Conservation (phyloP, 805 yeast species). For the Sugiyamaella qingdaonensis region DNA sequence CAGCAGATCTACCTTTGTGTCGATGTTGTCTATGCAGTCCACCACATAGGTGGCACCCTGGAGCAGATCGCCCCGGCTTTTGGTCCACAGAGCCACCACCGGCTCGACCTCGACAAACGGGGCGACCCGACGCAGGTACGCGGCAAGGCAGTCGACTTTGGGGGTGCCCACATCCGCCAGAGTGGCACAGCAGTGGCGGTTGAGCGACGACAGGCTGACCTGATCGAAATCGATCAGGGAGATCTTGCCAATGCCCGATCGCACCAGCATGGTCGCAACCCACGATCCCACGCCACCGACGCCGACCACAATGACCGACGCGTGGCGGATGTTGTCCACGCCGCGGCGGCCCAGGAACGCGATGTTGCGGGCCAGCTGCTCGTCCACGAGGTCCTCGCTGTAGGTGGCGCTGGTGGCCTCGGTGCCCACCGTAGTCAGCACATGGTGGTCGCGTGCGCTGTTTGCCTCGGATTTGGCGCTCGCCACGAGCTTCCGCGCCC, state of each 20-base stretch:
- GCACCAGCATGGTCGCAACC: slow-evolving; percentile 67
- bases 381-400: slow-evolving; percentile 73
- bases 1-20: slow-evolving; percentile 89
- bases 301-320: slow-evolving; percentile 76
- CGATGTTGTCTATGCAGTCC: slow-evolving; percentile 95
- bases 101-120: slow-evolving; percentile 93
- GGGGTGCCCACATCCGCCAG: slow-evolving; percentile 87
- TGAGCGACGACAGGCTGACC: slow-evolving; percentile 84
- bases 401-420: slow-evolving; percentile 20
- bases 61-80: slow-evolving; percentile 57
- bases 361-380: slow-evolving; percentile 89
- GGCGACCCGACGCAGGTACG: slow-evolving; percentile 66
- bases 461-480: not conserved
- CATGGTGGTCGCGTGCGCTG: not conserved
- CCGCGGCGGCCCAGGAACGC: slow-evolving; percentile 90
- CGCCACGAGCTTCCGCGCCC: not conserved
- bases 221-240: slow-evolving; percentile 93
- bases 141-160: slow-evolving; percentile 74
- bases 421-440: not conserved
- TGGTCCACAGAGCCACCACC: slow-evolving; percentile 68
- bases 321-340: slow-evolving; percentile 62
- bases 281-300: slow-evolving; percentile 99
- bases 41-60: slow-evolving; percentile 66
- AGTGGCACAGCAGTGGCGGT: slow-evolving; percentile 94
- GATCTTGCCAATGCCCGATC: slow-evolving; percentile 81